phyloP scores from a whole-genome alignment of 108 stramenopile genomes.

The Aurantiochytrium sp. region DNA sequence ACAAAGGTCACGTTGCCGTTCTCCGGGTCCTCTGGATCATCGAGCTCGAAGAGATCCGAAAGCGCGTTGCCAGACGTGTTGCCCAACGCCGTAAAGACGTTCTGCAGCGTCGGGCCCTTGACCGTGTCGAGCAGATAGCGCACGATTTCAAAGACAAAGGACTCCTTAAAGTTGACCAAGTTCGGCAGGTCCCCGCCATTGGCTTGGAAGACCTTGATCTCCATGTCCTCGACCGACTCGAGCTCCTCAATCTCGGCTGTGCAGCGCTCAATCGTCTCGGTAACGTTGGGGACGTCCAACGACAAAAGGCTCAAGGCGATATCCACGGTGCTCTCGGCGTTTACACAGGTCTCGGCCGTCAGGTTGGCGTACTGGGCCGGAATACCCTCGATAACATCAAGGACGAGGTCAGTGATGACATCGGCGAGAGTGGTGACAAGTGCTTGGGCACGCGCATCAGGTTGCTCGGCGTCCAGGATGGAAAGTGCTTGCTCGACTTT shows the following conservation, averaged over 20 bases:
- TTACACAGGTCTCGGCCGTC: neutral
- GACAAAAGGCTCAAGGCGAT: neutral
- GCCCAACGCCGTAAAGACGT: neutral
- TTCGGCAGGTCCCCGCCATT: neutral
- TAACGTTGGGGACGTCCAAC: neutral
- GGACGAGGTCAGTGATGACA: neutral
- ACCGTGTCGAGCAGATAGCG: neutral
- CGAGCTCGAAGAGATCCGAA: neutral
- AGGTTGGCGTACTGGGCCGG: neutral
- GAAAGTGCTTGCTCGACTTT: neutral
- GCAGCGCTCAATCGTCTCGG: neutral
- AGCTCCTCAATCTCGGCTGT: neutral
- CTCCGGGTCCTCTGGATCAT: neutral
- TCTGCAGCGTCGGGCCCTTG: neutral
- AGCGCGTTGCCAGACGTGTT: neutral
- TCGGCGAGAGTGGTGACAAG: neutral
- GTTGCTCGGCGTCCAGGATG: neutral
- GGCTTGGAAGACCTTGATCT: neutral
- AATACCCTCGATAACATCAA: neutral
- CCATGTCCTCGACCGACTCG: neutral
- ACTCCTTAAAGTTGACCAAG: neutral
- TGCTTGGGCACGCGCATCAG: neutral
- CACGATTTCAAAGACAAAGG: neutral
- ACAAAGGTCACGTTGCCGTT: neutral
- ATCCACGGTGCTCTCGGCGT: neutral